A percentile compares a stretch with the other conserved stretches of the same genome.
Evolutionary conservation across 2,329 filamentous ascomycete species (phyloP).

Genomic region (Paramyrothecium roridum): DNA sequence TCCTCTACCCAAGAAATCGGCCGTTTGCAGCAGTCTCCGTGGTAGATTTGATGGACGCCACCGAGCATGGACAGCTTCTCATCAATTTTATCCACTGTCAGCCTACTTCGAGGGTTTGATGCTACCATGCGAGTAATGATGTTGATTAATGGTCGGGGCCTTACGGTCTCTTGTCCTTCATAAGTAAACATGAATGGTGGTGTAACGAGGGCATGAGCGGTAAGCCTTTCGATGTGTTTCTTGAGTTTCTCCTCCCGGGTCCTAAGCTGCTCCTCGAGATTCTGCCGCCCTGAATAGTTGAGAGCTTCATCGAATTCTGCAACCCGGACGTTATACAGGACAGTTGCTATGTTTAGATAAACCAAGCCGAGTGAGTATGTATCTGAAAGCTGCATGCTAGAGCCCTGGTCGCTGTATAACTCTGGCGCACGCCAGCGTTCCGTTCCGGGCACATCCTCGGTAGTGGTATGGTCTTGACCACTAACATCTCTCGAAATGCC

Average conservation of each 20-base stretch:
- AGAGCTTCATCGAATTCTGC: conserved; percentile 36
- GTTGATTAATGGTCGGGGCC: conserved; percentile 34
- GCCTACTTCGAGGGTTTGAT: conserved; percentile 24
- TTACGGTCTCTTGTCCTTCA: conserved; percentile 32
- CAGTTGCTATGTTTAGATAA: conserved; percentile 39
- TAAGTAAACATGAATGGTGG: conserved; percentile 34
- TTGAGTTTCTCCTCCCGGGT: conserved; percentile 30
- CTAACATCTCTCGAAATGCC: conserved; percentile 45
- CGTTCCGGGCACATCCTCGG: conserved; percentile 36
- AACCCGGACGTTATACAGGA: conserved; percentile 36
- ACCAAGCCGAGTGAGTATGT: conserved; percentile 46
- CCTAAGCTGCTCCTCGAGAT: conserved; percentile 26
- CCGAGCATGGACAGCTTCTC: conserved; percentile 40
- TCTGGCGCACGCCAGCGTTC: conserved; percentile 45
- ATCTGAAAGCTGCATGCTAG: conserved; percentile 44
- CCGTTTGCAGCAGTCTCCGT: conserved; percentile 41
- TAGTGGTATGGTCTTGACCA: conserved; percentile 41
- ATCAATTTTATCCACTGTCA: conserved; percentile 32
- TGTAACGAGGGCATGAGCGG: conserved; percentile 27
- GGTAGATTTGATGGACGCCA: conserved; percentile 45
- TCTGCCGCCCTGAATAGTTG: conserved; percentile 19
- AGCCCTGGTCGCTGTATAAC: conserved; percentile 29
- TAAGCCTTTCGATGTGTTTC: conserved; percentile 28
- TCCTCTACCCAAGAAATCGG: conserved; percentile 31
- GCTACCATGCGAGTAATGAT: conserved; percentile 34